Conservation (phyloP, 306 rosid species). For the Trifolium pratense region DNA sequence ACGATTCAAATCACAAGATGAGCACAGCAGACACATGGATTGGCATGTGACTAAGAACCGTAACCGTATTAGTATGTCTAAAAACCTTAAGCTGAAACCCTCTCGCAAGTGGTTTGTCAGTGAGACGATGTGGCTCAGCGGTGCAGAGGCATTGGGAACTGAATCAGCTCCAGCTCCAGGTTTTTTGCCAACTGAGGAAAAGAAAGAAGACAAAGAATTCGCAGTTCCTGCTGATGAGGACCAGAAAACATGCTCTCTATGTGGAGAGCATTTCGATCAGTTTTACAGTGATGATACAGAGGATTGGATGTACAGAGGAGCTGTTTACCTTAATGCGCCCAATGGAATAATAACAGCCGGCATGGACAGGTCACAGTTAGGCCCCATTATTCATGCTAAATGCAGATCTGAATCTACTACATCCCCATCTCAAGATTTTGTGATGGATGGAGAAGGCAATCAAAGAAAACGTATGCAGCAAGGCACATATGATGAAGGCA, state of each 20-base stretch:
- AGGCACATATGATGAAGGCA: no score
- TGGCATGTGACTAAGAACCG: constrained; percentile 98
- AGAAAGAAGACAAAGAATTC: constrained; percentile 78
- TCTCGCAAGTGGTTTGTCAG: constrained; percentile 98
- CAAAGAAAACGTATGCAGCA: constrained; percentile 23
- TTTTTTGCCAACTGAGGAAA: constrained; percentile 78
- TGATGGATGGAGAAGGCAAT: no score
- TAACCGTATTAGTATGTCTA: constrained; percentile 70
- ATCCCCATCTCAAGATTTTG: constrained; percentile 44
- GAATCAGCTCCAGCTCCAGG: constrained; percentile 71
- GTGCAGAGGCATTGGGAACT: constrained; percentile 94
- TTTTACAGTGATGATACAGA: constrained; percentile 94
- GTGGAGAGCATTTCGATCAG: constrained; percentile 91
- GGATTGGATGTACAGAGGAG: constrained; percentile 98
- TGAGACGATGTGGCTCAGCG: constrained; percentile 90
- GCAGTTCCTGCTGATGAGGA: constrained; percentile 96
- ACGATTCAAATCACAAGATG: constrained; percentile 88
- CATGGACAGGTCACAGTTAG: constrained; percentile 78
- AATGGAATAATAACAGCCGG: constrained; percentile 53
- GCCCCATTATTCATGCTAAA: constrained; percentile 92
- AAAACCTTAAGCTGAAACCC: constrained; percentile 70
- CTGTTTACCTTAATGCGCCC: constrained; percentile 82
- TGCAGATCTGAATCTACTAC: constrained; percentile 81
- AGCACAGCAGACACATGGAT: constrained; percentile 96
- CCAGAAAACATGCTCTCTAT: constrained; percentile 83